phyloP scores from a whole-genome alignment of 1,284 basidiomycete genomes.

The Ustilago cynodontis region DNA sequence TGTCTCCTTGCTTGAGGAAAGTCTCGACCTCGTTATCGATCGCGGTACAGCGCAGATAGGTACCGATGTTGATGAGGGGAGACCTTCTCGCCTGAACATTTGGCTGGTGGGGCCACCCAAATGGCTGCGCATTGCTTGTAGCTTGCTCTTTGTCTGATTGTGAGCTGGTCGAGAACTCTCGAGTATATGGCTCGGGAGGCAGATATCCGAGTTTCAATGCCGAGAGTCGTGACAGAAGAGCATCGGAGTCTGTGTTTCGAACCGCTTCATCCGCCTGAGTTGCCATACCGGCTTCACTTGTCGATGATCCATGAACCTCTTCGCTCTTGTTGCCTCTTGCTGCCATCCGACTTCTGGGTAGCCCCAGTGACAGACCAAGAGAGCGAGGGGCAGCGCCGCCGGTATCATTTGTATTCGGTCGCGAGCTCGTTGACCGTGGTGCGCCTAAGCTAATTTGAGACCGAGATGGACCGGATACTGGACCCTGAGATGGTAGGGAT shows the following conservation, averaged over 20 bases:
- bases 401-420: neutral
- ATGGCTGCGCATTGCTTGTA: neutral
- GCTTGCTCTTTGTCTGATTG: neutral
- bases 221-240: conserved; percentile 80
- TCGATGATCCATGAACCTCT: neutral
- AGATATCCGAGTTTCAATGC: conserved; percentile 57
- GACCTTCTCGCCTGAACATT: conserved; percentile 74
- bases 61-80: conserved; percentile 95
- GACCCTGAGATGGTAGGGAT: neutral
- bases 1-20: conserved; percentile 75
- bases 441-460: conserved; percentile 5
- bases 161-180: conserved; percentile 26
- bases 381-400: conserved; percentile 6
- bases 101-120: neutral
- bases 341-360: conserved; percentile 20
- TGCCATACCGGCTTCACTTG: neutral
- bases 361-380: conserved; percentile 31
- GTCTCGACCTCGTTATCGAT: conserved; percentile 83
- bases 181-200: conserved; percentile 42
- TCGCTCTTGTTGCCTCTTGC: neutral
- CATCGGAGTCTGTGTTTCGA: conserved; percentile 80
- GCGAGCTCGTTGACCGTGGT: neutral
- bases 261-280: conserved; percentile 75
- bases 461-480: neutral
- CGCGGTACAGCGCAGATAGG: conserved; percentile 83